A percentile compares a stretch with the other conserved stretches of the same genome.
phyloP scores from a whole-genome alignment of 2,329 filamentous ascomycete species.

The Anisogramma anomala region DNA sequence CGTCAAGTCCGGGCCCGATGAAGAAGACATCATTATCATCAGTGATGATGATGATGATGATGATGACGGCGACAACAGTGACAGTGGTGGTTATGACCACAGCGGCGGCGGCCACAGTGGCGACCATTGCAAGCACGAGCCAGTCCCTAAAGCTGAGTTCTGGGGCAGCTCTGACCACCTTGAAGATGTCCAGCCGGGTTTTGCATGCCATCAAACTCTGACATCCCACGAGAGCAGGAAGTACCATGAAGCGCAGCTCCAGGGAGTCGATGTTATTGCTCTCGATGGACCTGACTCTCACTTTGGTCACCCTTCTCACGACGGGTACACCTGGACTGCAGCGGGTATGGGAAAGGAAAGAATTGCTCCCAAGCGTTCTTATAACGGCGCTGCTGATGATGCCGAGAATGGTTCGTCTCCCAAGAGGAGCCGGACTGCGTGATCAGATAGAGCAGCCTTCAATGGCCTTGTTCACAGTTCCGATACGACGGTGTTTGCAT shows the following conservation, averaged over 20 bases:
- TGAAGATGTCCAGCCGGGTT: too few species aligned
- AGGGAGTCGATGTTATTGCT: background rate
- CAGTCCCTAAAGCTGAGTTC: background rate
- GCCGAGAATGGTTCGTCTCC: background rate
- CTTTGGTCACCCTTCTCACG: background rate
- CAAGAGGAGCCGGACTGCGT: background rate
- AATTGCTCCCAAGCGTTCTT: background rate
- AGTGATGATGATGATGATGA: slow-evolving; percentile 2
- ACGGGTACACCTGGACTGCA: background rate
- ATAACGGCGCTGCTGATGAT: background rate
- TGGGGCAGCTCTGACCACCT: background rate
- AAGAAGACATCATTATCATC: slow-evolving; percentile 1
- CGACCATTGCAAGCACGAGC: background rate
- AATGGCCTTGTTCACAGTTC: too few species aligned
- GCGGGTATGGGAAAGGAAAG: background rate
- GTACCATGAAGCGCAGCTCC: too few species aligned
- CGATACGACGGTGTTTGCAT: too few species aligned
- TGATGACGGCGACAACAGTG: background rate
- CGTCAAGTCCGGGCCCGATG: slow-evolving; percentile 15
- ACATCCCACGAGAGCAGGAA: too few species aligned
- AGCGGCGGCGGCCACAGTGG: background rate
- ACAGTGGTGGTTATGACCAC: background rate
- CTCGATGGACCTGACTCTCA: background rate
- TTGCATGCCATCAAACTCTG: too few species aligned
- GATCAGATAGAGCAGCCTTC: background rate